These are phyloP conservation scores for Volvariella surrecta DNA, from an alignment of 1,284 basidiomycete species.

Conservation along the genomic window DNA sequence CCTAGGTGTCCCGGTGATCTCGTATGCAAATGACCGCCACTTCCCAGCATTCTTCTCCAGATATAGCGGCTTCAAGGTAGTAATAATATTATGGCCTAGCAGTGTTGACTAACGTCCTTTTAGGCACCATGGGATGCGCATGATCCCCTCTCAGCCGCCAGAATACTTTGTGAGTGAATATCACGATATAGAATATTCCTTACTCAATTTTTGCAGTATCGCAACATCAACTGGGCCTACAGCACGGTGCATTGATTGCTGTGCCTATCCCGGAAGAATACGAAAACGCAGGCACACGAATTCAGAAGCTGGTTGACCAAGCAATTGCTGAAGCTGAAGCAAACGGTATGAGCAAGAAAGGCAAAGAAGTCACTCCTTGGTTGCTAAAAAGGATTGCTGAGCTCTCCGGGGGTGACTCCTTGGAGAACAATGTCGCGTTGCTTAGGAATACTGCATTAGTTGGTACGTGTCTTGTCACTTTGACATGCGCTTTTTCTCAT, in stretches of 20 bases:
- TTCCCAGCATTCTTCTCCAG: conserved; percentile 96
- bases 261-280: conserved; percentile 85
- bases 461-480: conserved; percentile 36
- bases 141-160: conserved; percentile 56
- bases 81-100: conserved; percentile 8
- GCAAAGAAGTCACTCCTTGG: conserved; percentile 97
- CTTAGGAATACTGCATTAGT: conserved; percentile 89
- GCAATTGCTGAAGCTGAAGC: conserved; percentile 81
- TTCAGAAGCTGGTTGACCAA: conserved; percentile 80
- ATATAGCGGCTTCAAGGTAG: conserved; percentile 74
- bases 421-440: conserved; percentile 77
- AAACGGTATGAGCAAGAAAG: conserved; percentile 73
- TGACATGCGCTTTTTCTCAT: conserved; percentile 1
- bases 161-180: conserved; percentile 52
- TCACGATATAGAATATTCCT: neutral
- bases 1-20: conserved; percentile 86
- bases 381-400: conserved; percentile 80
- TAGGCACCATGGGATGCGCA: conserved; percentile 67
- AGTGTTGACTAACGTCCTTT: conserved; percentile 4
- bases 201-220: conserved; percentile 30
- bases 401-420: conserved; percentile 69
- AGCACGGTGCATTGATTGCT: conserved; percentile 75
- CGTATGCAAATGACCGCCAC: conserved; percentile 67
- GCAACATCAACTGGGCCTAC: conserved; percentile 55
- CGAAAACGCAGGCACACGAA: conserved; percentile 54